Percentiles rank a stretch among this genome's conserved stretches.
These are phyloP conservation scores for Leccinum idahoense DNA, from an alignment of 1,284 basidiomycete genomes.

Conservation along the genomic window DNA sequence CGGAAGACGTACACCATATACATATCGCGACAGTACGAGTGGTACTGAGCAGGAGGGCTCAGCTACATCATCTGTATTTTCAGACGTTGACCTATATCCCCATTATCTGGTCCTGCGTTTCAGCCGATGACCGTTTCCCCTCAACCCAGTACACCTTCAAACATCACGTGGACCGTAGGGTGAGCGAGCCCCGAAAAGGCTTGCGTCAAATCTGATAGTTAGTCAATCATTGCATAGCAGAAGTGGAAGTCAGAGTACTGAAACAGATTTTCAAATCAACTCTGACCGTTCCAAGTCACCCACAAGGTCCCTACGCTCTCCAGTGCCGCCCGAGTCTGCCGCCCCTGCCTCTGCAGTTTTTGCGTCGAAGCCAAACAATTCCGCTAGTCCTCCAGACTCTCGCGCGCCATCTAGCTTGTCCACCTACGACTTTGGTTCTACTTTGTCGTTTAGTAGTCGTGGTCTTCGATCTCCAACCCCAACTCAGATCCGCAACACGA, in stretches of 20 bases:
- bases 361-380: constrained; percentile 21
- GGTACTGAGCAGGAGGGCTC: constrained; percentile 43
- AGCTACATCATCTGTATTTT: constrained; percentile 44
- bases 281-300: constrained; percentile 39
- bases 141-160: constrained; percentile 68
- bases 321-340: constrained; percentile 56
- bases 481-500: constrained; percentile 53
- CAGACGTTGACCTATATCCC: constrained; percentile 62
- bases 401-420: constrained; percentile 48
- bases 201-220: constrained; percentile 29
- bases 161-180: constrained; percentile 55
- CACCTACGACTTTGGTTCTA: constrained; percentile 48
- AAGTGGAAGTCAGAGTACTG: constrained; percentile 55
- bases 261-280: constrained; percentile 36
- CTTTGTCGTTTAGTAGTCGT: constrained; percentile 38
- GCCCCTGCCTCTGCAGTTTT: constrained; percentile 18
- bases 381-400: constrained; percentile 32
- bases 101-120: constrained; percentile 53
- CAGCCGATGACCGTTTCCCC: constrained; percentile 57
- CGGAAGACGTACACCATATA: constrained; percentile 57
- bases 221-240: constrained; percentile 45
- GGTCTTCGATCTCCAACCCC: constrained; percentile 58
- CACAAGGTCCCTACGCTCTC: constrained; percentile 47
- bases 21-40: constrained; percentile 35
- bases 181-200: constrained; percentile 30